Evolutionary conservation across 1,139 yeast genomes (phyloP).

Genomic region (Komagataea norvegica): DNA sequence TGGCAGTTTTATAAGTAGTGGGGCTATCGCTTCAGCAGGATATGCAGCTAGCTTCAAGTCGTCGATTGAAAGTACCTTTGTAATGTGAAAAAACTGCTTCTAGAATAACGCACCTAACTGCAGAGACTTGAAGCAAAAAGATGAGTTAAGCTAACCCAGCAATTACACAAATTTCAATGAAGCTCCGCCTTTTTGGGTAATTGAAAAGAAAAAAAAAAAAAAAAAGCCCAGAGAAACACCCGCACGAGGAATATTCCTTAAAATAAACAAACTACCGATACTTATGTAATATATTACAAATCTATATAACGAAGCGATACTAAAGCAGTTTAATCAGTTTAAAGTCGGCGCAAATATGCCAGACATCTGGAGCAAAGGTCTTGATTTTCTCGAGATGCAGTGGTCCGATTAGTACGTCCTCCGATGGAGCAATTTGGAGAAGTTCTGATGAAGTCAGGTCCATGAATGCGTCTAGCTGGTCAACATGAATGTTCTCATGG

Average conservation of each 20-base stretch:
- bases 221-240: too few relatives aligned
- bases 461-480: conserved; percentile 38
- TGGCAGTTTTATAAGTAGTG: too few relatives aligned
- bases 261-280: background rate
- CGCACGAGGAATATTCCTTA: background rate
- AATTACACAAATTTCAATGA: too few relatives aligned
- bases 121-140: too few relatives aligned
- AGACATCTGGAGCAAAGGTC: conserved; percentile 83
- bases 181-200: background rate
- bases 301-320: background rate
- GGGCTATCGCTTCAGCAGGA: too few relatives aligned
- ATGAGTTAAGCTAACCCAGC: too few relatives aligned
- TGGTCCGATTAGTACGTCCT: conserved; percentile 10
- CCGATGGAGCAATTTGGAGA: conserved; percentile 2
- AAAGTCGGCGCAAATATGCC: conserved; percentile 72
- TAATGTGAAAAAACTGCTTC: too few relatives aligned
- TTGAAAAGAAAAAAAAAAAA: background rate
- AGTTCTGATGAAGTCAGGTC: conserved; percentile 15
- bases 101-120: too few relatives aligned
- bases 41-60: too few relatives aligned
- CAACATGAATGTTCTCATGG: conserved; percentile 66
- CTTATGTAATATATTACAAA: background rate
- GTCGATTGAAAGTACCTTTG: too few relatives aligned
- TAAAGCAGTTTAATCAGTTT: conserved; percentile 14
- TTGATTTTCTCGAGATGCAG: conserved; percentile 51